Evolutionary conservation across 768 basidiomycete species (phyloP), one percentile per base, ranked within the genome.

Genomic region (Mycena vulgaris): DNA sequence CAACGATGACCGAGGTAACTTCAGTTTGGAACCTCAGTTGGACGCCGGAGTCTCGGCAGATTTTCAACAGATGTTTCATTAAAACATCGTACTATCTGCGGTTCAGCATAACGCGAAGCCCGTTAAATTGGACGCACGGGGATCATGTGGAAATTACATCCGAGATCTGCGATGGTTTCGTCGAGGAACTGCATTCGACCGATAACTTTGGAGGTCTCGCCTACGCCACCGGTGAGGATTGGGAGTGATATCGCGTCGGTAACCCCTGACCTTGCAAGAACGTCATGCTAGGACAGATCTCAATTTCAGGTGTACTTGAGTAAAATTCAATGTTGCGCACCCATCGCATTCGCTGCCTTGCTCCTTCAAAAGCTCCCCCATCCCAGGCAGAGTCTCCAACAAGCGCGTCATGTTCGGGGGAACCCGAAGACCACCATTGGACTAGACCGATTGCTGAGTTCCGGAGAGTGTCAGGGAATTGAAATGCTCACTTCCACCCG

Each of bases 321-420:
- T 7, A 25, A n/a, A 14, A 63, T 6, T 21, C 42, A 9, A 39
- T 9, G 16, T 11, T 2, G 5, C 61, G 27, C 37, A 63, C 61
- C 61, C 61, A 1, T 30, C 21, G 35, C 49, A 51, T 39, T 40
- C 19, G 11, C 52, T 55, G 27, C 61, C 69, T 25, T 67, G 53
- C 5, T 33, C 16, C 19, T 40, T 35, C 45, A 73, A 28, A 28
- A 70, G 27, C 13, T 42, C 55, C 13, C 30, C 56, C 60, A 52
- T 53, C 14, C 69, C 60, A 10, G 72, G 72, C 0, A 73, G 53
- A 28, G 53, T 59, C 23, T 70, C 42, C 35, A 73, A 48, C 51
- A 70, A 39, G 11, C 68, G 72, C 45, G 69, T 67, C 68, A 73
- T 73, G 39, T 73, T 73, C 1, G 72, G 72, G 8, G 72, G 72